phyloP scores from a whole-genome alignment of 257 asterid genomes.

The Plantago elongata region DNA sequence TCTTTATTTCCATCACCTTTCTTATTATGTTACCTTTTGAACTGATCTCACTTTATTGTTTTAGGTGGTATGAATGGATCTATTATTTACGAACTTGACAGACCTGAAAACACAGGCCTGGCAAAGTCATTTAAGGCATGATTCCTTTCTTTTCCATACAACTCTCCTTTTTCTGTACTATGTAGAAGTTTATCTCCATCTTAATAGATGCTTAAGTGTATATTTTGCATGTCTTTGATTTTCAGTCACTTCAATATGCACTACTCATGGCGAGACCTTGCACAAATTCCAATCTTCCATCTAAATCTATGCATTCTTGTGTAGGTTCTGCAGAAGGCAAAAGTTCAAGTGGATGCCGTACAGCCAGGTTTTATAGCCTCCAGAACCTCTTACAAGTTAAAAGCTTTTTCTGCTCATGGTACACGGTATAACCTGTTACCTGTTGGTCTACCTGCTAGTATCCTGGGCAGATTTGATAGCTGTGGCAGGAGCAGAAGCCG shows the following conservation, averaged over 20 bases:
- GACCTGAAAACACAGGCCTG: slow-evolving; percentile 84
- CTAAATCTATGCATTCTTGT: slow-evolving; percentile 47
- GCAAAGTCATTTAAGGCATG: slow-evolving; percentile 72
- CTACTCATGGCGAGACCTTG: slow-evolving; percentile 23
- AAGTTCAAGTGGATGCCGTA: slow-evolving; percentile 53
- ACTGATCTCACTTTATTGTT: slow-evolving; percentile 2
- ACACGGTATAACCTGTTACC: slow-evolving; percentile 12
- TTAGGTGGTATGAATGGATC: slow-evolving; percentile 98
- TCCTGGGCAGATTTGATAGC: slow-evolving; percentile 96
- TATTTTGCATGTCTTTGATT: slow-evolving; percentile 5
- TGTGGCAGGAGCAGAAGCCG: slow-evolving; percentile 89
- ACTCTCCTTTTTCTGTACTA: background rate
- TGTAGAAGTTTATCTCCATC: background rate
- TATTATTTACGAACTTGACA: slow-evolving; percentile 71
- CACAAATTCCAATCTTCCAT: slow-evolving; percentile 22
- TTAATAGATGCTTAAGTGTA: too few relatives aligned
- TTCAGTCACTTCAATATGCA: slow-evolving; percentile 17
- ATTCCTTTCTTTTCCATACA: slow-evolving; percentile 9
- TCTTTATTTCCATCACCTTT: background rate
- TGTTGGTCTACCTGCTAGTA: slow-evolving; percentile 37
- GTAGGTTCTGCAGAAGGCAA: slow-evolving; percentile 76
- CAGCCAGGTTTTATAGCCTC: slow-evolving; percentile 42
- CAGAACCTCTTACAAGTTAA: slow-evolving; percentile 1
- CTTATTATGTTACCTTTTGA: too few relatives aligned
- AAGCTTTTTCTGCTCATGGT: background rate